Base-by-base conservation (phyloP, 2,329 filamentous ascomycete species). In the Arthrobotrys megalospora region DNA sequence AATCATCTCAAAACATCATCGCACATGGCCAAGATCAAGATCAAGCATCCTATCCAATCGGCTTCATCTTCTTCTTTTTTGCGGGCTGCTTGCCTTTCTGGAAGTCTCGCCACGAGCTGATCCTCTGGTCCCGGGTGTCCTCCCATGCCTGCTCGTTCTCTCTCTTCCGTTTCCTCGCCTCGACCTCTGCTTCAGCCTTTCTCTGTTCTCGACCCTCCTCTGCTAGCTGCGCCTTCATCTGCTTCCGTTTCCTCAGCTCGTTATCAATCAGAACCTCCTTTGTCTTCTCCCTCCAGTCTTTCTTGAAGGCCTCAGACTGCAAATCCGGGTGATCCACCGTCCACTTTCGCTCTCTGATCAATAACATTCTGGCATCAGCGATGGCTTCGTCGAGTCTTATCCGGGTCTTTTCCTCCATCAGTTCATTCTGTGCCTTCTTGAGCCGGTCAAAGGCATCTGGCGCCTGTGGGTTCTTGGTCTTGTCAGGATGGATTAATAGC, bases 401-500 rank as follows among this genome's bases (percentile, higher is more conserved):
- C 77, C 96, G 93, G 83, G 93, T 89, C 86, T 97, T 97, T 86
- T 98, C 95, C 84, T 99, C 96, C 87, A 97, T 91, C 3, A 99
- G 89, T 82, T 93, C 90, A 1, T 91, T 92, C 83, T 98, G 94
- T 0, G 96, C 96, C 85, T 98, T 97, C 83, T 97, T 97, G 32
- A 99, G 89, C 8, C 95, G 91, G 85, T 99, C 96, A 83, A 99
- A 99, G 80, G 96, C 96, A 82, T 98, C 96, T 2, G 96, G 95
- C 0, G 96, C 96, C 60, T 88, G 89, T 0, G 93, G 91, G 83
- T 99, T 98, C 83, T 91, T 91, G 71, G 96, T 97, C 85, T 99
- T 99, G 87, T 99, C 96, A 6, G 96, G 96, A 87, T 99, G 96
- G 86, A 99, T 98, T 60, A 99, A 90, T 72, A 99, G 91, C n/a